Conservation (phyloP, 2,329 filamentous ascomycete species). For the Apiospora malaysiana region DNA sequence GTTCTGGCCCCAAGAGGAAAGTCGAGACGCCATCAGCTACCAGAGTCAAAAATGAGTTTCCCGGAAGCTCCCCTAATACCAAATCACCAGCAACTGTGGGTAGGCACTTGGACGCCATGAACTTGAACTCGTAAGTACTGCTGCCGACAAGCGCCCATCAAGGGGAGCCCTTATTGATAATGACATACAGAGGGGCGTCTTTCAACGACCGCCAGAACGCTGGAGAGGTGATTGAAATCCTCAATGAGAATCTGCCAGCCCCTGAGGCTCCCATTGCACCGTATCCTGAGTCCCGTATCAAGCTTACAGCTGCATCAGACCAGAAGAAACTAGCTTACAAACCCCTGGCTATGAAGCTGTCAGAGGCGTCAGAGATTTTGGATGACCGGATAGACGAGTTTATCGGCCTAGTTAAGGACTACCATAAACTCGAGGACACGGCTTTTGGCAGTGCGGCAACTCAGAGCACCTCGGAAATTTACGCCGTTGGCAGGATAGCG, state of each 20-base stretch:
- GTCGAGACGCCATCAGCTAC: constrained; percentile 54
- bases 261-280: constrained; percentile 74
- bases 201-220: constrained; percentile 81
- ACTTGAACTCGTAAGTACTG: constrained; percentile 44
- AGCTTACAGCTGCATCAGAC: constrained; percentile 84
- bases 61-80: constrained; percentile 51
- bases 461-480: constrained; percentile 83
- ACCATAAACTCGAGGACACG: constrained; percentile 77
- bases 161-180: not conserved
- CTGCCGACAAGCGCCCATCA: not conserved
- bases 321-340: constrained; percentile 91
- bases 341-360: constrained; percentile 92
- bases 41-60: constrained; percentile 50
- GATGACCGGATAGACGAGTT: constrained; percentile 97
- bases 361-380: constrained; percentile 88
- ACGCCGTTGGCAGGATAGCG: constrained; percentile 90
- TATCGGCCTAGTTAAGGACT: constrained; percentile 71
- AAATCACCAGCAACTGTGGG: constrained; percentile 49
- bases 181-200: constrained; percentile 54
- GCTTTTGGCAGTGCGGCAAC: constrained; percentile 87
- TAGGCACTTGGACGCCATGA: constrained; percentile 47
- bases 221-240: constrained; percentile 80
- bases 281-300: constrained; percentile 78
- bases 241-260: constrained; percentile 76
- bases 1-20: constrained; percentile 43